Evolutionary conservation across 148 eudicot genomes (phyloP).

Genomic region (Rhododendron ferrugineum): DNA sequence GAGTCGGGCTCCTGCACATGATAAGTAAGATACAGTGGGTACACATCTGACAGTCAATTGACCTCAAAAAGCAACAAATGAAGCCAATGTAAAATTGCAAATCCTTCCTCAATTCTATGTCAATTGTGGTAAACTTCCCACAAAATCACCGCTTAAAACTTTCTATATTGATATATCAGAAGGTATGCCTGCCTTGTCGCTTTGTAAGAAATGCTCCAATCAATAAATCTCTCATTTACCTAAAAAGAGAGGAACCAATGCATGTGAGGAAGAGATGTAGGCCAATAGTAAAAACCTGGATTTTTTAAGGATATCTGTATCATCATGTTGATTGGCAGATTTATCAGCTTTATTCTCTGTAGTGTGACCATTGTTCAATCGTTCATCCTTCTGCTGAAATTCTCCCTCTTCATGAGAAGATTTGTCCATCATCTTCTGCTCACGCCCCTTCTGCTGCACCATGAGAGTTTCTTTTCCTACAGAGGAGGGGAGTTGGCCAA

Average conservation of each 20-base stretch:
- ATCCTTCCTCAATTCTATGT: not conserved
- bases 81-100: not conserved
- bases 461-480: constrained; percentile 14
- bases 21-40: not conserved
- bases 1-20: constrained; percentile 33
- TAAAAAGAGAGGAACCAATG: not conserved
- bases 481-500: constrained; percentile 27
- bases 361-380: constrained; percentile 31
- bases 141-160: not conserved
- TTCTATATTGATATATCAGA: not conserved
- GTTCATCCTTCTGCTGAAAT: constrained; percentile 27
- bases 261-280: not conserved
- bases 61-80: not conserved
- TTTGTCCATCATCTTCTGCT: constrained; percentile 22
- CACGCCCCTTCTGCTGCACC: constrained; percentile 25
- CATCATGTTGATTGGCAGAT: constrained; percentile 17
- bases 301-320: constrained; percentile 30
- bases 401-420: constrained; percentile 42
- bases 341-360: constrained; percentile 27
- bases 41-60: not conserved
- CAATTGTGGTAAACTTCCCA: not conserved
- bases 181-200: not conserved
- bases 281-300: constrained; percentile 45
- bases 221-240: not conserved
- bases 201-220: not conserved